Conservation (phyloP, 352 stramenopile genomes). For the Phytophthora hibernalis region DNA sequence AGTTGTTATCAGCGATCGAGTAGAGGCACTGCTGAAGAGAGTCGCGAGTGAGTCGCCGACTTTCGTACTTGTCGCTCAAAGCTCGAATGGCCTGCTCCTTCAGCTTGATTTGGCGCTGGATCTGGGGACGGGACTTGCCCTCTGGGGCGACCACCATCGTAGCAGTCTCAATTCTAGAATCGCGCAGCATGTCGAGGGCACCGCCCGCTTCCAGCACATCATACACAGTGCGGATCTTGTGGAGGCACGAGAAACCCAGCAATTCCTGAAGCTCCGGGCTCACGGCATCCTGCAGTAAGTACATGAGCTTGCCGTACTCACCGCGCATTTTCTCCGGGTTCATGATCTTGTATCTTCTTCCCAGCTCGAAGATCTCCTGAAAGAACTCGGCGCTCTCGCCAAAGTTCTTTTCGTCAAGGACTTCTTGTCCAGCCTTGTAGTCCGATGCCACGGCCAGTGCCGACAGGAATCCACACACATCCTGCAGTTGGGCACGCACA, state of each 20-base stretch:
- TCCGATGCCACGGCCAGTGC: slow-evolving; percentile 92
- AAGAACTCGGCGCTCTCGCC: slow-evolving; percentile 90
- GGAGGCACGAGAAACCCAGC: slow-evolving; percentile 84
- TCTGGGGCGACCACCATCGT: slow-evolving; percentile 95
- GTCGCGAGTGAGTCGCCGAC: slow-evolving; percentile 63
- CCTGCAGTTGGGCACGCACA: slow-evolving; percentile 89
- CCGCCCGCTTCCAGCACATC: slow-evolving; percentile 79
- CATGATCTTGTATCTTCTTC: slow-evolving; percentile 98
- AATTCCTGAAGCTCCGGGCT: slow-evolving; percentile 84
- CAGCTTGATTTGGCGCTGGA: slow-evolving; percentile 92
- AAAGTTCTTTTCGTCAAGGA: slow-evolving; percentile 93
- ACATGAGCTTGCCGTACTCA: slow-evolving; percentile 97
- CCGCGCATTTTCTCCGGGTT: slow-evolving; percentile 98
- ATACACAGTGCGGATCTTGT: slow-evolving; percentile 92
- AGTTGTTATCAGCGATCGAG: slow-evolving; percentile 97
- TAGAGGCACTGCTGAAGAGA: slow-evolving; percentile 96
- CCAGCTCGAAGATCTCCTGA: slow-evolving; percentile 94
- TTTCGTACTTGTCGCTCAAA: slow-evolving; percentile 85
- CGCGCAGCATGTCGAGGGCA: slow-evolving; percentile 81
- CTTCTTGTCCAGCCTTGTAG: slow-evolving; percentile 87
- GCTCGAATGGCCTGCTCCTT: slow-evolving; percentile 93
- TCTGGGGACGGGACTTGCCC: slow-evolving; percentile 87
- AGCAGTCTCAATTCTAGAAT: slow-evolving; percentile 92
- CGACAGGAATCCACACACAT: slow-evolving; percentile 92
- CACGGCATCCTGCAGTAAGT: slow-evolving; percentile 92